phyloP scores from a whole-genome alignment of 202 grass and related monocot species.

The Hordeum pubiflorum region DNA sequence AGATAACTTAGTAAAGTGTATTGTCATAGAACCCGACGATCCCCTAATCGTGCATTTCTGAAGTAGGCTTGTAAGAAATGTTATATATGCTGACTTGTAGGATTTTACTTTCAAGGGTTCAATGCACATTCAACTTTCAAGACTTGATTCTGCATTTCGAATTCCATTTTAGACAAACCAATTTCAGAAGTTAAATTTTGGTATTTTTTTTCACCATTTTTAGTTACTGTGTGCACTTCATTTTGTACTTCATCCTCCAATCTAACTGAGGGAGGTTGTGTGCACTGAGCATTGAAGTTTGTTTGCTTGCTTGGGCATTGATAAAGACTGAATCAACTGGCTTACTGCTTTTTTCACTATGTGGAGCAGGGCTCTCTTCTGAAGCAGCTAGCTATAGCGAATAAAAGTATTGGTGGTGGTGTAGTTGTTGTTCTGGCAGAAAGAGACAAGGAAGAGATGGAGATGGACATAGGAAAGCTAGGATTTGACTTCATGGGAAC shows the following conservation, averaged over 20 bases:
- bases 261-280: not conserved
- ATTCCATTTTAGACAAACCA: not conserved
- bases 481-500: constrained; percentile 99
- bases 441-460: constrained; percentile 99
- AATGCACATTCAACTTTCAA: not conserved
- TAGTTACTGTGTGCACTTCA: not conserved
- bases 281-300: not conserved
- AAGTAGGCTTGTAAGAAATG: not conserved
- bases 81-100: not conserved
- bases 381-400: constrained; percentile 95
- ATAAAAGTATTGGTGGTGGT: constrained; percentile 95
- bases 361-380: constrained; percentile 80
- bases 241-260: constrained; percentile 7
- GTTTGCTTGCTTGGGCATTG: not conserved
- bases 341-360: constrained; percentile 15
- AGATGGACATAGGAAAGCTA: constrained; percentile 92
- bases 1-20: not conserved
- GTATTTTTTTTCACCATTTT: not conserved
- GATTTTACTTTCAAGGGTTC: not conserved
- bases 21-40: not conserved
- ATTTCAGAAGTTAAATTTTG: not conserved
- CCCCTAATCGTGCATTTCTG: not conserved
- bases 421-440: constrained; percentile 95
- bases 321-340: not conserved
- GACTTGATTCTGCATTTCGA: not conserved